phyloP scores from a whole-genome alignment of 257 asterid genomes.

The Sherardia arvensis region DNA sequence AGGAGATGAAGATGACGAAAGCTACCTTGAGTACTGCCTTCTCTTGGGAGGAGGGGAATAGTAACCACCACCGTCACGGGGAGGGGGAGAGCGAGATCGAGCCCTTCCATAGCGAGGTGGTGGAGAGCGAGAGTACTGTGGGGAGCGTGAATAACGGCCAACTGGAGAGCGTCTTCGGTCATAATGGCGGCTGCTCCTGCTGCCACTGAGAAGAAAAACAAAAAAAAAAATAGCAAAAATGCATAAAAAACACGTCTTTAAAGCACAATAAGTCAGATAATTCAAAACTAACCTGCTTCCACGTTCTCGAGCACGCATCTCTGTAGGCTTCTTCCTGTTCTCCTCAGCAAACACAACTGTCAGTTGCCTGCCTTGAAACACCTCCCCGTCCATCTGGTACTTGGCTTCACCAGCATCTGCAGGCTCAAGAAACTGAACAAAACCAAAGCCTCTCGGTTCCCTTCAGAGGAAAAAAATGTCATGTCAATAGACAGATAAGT shows the following conservation, averaged over 20 bases:
- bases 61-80: slow-evolving; percentile 68
- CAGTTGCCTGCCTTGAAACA: slow-evolving; percentile 71
- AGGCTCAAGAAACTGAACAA: slow-evolving; percentile 86
- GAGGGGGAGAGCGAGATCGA: slow-evolving; percentile 39
- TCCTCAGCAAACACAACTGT: slow-evolving; percentile 96
- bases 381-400: slow-evolving; percentile 85
- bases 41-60: slow-evolving; percentile 64
- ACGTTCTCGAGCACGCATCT: slow-evolving; percentile 75
- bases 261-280: not conserved
- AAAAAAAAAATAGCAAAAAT: not conserved
- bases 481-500: not conserved
- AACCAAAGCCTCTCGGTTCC: slow-evolving; percentile 90
- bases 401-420: slow-evolving; percentile 91
- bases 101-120: slow-evolving; percentile 58
- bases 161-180: slow-evolving; percentile 80
- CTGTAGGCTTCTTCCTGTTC: slow-evolving; percentile 79
- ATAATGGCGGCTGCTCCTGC: slow-evolving; percentile 59
- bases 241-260: no score
- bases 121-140: slow-evolving; percentile 72
- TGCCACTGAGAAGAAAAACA: not conserved
- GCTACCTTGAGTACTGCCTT: slow-evolving; percentile 62
- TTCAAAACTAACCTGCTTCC: slow-evolving; percentile 34
- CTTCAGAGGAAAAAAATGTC: slow-evolving; percentile 26
- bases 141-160: slow-evolving; percentile 66
- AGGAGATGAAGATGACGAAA: no score